phyloP scores from a whole-genome alignment of 139 green algal species.

The Axilococcus clingmanii region DNA sequence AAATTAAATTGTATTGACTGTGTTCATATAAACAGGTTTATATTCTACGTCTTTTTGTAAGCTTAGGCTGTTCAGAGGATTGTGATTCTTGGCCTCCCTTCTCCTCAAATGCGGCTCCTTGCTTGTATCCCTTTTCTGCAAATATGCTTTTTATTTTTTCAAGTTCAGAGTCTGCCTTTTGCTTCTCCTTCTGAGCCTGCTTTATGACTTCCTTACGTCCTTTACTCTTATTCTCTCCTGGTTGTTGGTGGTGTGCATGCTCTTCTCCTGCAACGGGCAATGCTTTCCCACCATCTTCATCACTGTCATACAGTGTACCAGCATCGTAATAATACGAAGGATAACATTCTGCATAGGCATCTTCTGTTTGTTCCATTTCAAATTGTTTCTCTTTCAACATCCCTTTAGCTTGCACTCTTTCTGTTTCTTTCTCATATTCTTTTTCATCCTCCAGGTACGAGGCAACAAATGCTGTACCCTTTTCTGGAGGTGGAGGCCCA shows the following conservation, averaged over 20 bases:
- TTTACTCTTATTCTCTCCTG: constrained; percentile 2
- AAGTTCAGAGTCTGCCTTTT: constrained; percentile 13
- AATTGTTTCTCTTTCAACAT: neutral
- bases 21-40: too few relatives aligned
- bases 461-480: neutral
- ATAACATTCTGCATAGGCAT: constrained; percentile 31
- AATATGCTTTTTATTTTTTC: constrained; percentile 27
- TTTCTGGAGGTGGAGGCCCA: neutral
- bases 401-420: neutral
- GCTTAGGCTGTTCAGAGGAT: too few relatives aligned
- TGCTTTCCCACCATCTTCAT: constrained; percentile 13
- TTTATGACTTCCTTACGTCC: neutral
- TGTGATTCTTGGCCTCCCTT: too few relatives aligned
- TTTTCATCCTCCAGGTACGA: neutral
- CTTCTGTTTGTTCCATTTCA: constrained; percentile 3
- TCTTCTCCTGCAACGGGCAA: constrained; percentile 3
- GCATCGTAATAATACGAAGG: constrained; percentile 18
- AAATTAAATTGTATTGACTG: too few relatives aligned
- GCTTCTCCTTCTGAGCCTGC: constrained; percentile 17
- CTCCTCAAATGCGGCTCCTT: constrained; percentile 11
- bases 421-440: neutral
- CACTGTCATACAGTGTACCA: constrained; percentile 13
- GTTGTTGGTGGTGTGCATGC: constrained; percentile 5
- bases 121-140: constrained; percentile 26
- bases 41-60: neutral